Evolutionary conservation across 331 rosid genomes (phyloP).

Genomic region (Prunus yedoensis): DNA sequence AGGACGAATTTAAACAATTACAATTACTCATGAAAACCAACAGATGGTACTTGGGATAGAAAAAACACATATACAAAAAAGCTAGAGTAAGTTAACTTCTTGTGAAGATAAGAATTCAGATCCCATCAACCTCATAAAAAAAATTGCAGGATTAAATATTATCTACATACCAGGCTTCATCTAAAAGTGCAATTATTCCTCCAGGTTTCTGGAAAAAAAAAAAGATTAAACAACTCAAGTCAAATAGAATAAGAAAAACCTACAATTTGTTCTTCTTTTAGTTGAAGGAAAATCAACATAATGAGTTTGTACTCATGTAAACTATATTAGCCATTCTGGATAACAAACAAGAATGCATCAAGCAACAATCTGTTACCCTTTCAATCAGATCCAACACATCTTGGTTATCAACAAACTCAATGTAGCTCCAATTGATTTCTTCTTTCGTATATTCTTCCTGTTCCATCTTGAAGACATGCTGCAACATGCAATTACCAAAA

Average conservation of each 20-base stretch:
- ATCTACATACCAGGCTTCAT: constrained; percentile 94
- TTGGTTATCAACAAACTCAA: constrained; percentile 96
- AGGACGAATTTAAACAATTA: constrained; percentile 26
- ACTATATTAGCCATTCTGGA: background rate
- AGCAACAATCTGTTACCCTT: constrained; percentile 55
- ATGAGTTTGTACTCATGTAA: background rate
- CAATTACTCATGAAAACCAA: constrained; percentile 8
- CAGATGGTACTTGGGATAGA: constrained; percentile 11
- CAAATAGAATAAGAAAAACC: constrained; percentile 13
- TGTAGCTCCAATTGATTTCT: constrained; percentile 95
- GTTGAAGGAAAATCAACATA: background rate
- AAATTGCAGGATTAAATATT: constrained; percentile 7
- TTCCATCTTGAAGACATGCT: constrained; percentile 99
- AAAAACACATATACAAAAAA: constrained; percentile 1
- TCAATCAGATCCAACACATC: constrained; percentile 96
- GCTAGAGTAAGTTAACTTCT: constrained; percentile 3
- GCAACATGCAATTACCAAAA: constrained; percentile 38
- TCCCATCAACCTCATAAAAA: constrained; percentile 26
- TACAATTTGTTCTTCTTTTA: background rate
- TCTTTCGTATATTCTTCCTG: constrained; percentile 98
- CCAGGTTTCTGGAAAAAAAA: constrained; percentile 83
- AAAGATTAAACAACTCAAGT: constrained; percentile 22
- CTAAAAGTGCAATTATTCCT: constrained; percentile 90
- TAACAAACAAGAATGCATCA: constrained; percentile 17
- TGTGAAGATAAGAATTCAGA: constrained; percentile 23